Evolutionary conservation across 179 eudicot genomes (phyloP).

Genomic region (Actinidia arguta): DNA sequence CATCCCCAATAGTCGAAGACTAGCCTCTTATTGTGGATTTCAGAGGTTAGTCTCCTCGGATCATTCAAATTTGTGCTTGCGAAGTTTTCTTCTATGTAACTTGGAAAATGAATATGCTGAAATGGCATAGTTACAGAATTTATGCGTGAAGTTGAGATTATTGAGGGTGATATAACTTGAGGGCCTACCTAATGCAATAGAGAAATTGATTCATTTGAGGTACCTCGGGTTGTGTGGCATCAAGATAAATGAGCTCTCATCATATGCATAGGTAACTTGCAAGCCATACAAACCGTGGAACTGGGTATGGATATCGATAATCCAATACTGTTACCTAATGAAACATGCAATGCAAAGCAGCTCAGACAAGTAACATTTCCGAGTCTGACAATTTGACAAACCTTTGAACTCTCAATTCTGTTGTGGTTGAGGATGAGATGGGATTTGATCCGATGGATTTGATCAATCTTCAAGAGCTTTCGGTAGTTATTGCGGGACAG

Average conservation of each 20-base stretch:
- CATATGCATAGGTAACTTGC: neutral
- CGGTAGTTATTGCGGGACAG: neutral
- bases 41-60: constrained; percentile 1
- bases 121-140: neutral
- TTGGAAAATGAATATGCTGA: neutral
- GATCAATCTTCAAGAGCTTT: no score
- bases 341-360: no score
- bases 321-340: no score
- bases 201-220: neutral
- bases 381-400: neutral
- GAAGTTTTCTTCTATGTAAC: neutral
- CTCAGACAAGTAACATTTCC: neutral
- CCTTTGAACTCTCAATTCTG: neutral
- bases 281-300: neutral
- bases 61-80: neutral
- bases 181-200: neutral
- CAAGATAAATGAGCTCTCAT: neutral
- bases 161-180: neutral
- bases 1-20: neutral
- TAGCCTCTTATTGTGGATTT: neutral
- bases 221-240: neutral
- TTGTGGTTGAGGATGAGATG: no score
- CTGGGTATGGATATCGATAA: no score
- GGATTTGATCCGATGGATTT: no score
- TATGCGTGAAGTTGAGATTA: neutral